Evolutionary conservation across 345 rosid species (phyloP).

Genomic region (Raphanus sativus): DNA sequence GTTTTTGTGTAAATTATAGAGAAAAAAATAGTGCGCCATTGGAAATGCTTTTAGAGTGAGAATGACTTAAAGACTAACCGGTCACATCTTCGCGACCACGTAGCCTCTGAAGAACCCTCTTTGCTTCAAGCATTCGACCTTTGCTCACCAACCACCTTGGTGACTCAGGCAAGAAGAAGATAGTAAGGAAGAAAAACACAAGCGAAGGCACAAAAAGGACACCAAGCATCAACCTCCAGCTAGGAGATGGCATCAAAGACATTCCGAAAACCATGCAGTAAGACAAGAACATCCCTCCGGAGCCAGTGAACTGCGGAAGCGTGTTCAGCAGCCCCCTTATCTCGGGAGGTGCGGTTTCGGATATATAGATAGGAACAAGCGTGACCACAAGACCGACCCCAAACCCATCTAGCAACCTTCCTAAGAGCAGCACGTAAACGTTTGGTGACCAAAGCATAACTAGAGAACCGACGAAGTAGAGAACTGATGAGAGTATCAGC

Average conservation of each 20-base stretch:
- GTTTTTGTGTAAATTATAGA: no score
- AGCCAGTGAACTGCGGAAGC: constrained; percentile 93
- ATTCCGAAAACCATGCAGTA: constrained; percentile 92
- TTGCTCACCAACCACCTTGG: constrained; percentile 98
- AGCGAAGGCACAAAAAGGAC: constrained; percentile 83
- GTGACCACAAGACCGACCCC: constrained; percentile 93
- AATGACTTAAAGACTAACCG: constrained; percentile 52
- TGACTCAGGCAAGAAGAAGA: constrained; percentile 92
- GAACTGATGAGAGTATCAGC: constrained; percentile 72
- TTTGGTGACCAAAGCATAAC: constrained; percentile 96
- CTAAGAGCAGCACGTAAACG: constrained; percentile 73
- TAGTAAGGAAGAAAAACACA: constrained; percentile 53
- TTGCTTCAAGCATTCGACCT: constrained; percentile 92
- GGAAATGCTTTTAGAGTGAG: no score
- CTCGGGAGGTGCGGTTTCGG: constrained; percentile 97
- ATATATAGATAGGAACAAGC: constrained; percentile 86
- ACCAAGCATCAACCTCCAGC: constrained; percentile 98
- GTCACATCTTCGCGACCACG: constrained; percentile 86
- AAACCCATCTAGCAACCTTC: constrained; percentile 89
- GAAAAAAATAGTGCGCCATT: no score
- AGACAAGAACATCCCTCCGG: constrained; percentile 87
- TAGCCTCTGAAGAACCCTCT: constrained; percentile 72
- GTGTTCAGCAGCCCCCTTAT: constrained; percentile 84
- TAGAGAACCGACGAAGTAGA: constrained; percentile 73
- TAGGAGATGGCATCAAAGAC: constrained; percentile 71